Conservation (phyloP, 2,329 filamentous ascomycete genomes). For the Xylariales sp. region DNA sequence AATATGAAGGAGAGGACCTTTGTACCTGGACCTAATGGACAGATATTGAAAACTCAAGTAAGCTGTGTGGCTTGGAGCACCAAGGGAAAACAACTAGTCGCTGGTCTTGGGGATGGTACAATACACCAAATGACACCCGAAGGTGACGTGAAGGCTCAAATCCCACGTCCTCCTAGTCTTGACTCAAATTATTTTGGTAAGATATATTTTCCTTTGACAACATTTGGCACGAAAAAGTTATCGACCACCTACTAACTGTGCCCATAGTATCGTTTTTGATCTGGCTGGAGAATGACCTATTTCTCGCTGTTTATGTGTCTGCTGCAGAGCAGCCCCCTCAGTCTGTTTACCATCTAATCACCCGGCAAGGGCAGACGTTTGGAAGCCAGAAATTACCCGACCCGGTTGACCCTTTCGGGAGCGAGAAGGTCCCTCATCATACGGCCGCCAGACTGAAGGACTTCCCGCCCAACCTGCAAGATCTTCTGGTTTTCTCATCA, state of each 20-base stretch:
- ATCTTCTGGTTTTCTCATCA: conserved; percentile 77
- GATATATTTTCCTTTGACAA: no score
- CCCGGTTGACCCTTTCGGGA: conserved; percentile 68
- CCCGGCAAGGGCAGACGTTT: conserved; percentile 60
- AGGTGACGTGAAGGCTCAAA: conserved; percentile 70
- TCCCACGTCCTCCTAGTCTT: conserved; percentile 71
- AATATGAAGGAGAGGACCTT: conserved; percentile 68
- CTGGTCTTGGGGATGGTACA: conserved; percentile 76
- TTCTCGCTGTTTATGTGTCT: conserved; percentile 75
- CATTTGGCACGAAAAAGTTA: no score
- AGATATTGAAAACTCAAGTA: conserved; percentile 65
- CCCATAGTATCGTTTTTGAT: conserved; percentile 69
- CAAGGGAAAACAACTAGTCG: conserved; percentile 87
- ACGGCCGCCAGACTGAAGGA: conserved; percentile 72
- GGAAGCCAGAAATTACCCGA: conserved; percentile 71
- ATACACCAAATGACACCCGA: conserved; percentile 80
- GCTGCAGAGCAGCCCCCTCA: conserved; percentile 52
- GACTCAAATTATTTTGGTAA: conserved; percentile 62
- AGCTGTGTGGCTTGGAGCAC: conserved; percentile 88
- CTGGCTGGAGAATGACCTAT: conserved; percentile 87
- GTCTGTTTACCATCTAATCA: conserved; percentile 77
- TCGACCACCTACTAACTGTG: conserved; percentile 17
- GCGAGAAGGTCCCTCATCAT: conserved; percentile 67
- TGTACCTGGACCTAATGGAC: conserved; percentile 54
- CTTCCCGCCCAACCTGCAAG: conserved; percentile 75